Conservation (phyloP, 768 basidiomycete species). For the Trametes cinnabarina region DNA sequence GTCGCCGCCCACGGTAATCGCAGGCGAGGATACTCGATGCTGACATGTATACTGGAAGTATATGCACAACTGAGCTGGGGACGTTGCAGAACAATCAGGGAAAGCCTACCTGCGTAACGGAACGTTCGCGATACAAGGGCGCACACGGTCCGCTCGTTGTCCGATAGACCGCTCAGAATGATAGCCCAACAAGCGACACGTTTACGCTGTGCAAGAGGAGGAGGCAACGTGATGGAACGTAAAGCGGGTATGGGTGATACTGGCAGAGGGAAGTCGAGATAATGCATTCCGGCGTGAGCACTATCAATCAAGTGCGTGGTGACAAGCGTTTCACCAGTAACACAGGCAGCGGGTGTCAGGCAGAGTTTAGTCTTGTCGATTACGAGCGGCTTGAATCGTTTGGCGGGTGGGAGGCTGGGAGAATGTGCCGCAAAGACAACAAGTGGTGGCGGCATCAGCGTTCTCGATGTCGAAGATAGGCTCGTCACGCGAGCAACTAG, state of each 20-base stretch:
- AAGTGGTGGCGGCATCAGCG: too few relatives aligned
- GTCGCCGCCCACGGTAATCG: constrained; percentile 50
- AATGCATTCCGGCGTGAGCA: neutral
- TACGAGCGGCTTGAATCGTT: constrained; percentile 23
- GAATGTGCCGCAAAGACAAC: too few relatives aligned
- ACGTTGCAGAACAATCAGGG: neutral
- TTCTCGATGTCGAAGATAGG: neutral
- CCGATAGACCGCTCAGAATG: constrained; percentile 48
- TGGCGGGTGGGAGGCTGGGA: constrained; percentile 9
- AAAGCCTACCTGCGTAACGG: constrained; percentile 57
- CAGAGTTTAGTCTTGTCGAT: constrained; percentile 4
- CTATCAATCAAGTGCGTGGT: neutral
- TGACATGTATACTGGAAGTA: constrained; percentile 56
- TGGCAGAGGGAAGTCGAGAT: constrained; percentile 38
- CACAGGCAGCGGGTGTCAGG: neutral
- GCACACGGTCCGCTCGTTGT: constrained; percentile 45
- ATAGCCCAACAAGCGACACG: constrained; percentile 51
- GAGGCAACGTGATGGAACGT: constrained; percentile 51
- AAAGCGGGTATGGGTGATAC: constrained; percentile 28
- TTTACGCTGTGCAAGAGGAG: constrained; percentile 57
- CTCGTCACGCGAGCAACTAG: neutral
- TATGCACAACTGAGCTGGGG: neutral
- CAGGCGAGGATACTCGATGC: constrained; percentile 48
- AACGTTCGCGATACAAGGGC: constrained; percentile 57
- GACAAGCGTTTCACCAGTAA: neutral